These are phyloP conservation scores for Hypoxylon sp. DNA, from an alignment of 2,329 filamentous ascomycete genomes.

Conservation along the genomic window DNA sequence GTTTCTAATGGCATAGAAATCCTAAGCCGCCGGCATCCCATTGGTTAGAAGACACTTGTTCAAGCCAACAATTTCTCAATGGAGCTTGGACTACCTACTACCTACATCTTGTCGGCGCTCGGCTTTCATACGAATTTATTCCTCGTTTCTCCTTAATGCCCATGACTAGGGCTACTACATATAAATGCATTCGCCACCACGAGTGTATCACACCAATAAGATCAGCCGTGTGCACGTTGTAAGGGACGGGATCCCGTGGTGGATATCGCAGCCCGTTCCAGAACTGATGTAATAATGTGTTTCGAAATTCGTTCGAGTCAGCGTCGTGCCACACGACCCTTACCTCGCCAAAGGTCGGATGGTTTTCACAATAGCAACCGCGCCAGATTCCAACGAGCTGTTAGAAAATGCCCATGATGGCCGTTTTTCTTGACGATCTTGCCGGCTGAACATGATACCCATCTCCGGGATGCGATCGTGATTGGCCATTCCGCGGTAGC, in stretches of 20 bases:
- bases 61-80: conserved; percentile 19
- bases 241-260: conserved; percentile 9
- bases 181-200: no score
- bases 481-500: conserved; percentile 34
- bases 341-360: conserved; percentile 19
- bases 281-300: conserved; percentile 36
- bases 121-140: conserved; percentile 29
- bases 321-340: conserved; percentile 25
- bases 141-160: neutral
- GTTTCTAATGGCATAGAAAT: conserved; percentile 23
- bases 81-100: conserved; percentile 15
- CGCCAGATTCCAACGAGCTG: conserved; percentile 20
- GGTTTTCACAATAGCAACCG: conserved; percentile 27
- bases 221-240: conserved; percentile 4
- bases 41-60: conserved; percentile 26
- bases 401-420: conserved; percentile 31
- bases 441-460: conserved; percentile 14
- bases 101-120: conserved; percentile 34
- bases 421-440: conserved; percentile 28
- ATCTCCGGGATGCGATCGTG: conserved; percentile 19
- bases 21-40: conserved; percentile 33
- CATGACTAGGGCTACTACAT: no score
- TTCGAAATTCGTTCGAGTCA: conserved; percentile 35
- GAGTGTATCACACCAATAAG: neutral
- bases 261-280: conserved; percentile 31